Evolutionary conservation across 139 green algal species (phyloP), one percentile per base, ranked within the genome.

Genomic region (Volvox reticuliferus): DNA sequence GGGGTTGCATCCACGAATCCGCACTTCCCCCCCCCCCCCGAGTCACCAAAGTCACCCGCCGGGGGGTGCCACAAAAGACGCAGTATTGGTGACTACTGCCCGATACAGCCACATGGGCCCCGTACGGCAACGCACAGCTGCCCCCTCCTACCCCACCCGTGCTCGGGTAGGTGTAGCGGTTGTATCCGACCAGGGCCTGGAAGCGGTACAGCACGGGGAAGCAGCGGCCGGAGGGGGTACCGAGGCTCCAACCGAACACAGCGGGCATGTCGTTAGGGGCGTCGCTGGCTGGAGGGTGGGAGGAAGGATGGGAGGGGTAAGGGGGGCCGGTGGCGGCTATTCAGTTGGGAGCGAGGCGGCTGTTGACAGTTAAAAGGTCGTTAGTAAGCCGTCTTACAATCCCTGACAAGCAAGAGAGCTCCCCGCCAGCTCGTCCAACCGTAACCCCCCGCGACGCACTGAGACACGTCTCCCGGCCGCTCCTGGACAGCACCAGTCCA

Each of bases 231-330:
- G 33, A 55, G 50, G 86, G 20, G 26, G 73, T 65, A 44, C 89
- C 89, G 36, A 76, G 82, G 87, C 81, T 82, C 92, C 92, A 94
- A 33, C 92, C 92, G 50, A 94, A 94, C 35, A 93, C 92, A 44
- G 93, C 90, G 33, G 89, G 86, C 26, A 87, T 75, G 35, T 90
- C 76, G 26, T 90, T 65, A n/a, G 68, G 50, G 76, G 80, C 62
- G 32, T 73, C n/a, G 28, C 50, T 71, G 17, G 30, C 55, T 79
- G 76, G 21, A 55, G 44, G 44, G 78, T 6, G 65, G 24, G 65
- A 26, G 24, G 65, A 24, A n/a, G 24, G 65, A 12, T 9, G 65
- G 65, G 65, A 73, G 65, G 24, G 65, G 65, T 28, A 12, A 2
- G 65, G 65, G 44, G 65, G 62, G 62, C 17, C 62, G 62, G 62